Conservation (phyloP, 768 basidiomycete species). For the Cantharellus anzutake region DNA sequence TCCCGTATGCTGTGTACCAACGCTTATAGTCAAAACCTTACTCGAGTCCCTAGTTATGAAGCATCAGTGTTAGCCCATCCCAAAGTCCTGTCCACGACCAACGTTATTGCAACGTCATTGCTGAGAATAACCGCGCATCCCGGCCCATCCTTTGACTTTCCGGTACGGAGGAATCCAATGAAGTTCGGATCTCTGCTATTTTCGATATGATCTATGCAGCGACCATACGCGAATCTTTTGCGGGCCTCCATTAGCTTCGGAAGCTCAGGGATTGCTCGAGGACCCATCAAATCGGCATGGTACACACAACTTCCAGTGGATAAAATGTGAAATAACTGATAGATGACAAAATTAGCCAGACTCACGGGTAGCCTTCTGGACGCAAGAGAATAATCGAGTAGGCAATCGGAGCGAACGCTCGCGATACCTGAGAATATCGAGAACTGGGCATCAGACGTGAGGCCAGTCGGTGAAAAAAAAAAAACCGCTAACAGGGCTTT, state of each 20-base stretch:
- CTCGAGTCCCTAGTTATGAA: too few relatives aligned
- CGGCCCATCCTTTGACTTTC: conserved; percentile 15
- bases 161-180: conserved; percentile 59
- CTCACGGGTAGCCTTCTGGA: conserved; percentile 53
- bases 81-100: too few relatives aligned
- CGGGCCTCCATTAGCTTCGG: conserved; percentile 38
- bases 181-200: conserved; percentile 28
- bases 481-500: conserved; percentile 51
- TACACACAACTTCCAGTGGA: conserved; percentile 48
- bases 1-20: too few relatives aligned
- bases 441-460: background rate
- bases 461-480: too few relatives aligned
- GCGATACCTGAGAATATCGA: conserved; percentile 31
- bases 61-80: too few relatives aligned
- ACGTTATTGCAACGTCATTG: background rate
- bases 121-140: background rate
- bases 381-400: conserved; percentile 66
- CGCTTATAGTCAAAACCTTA: too few relatives aligned
- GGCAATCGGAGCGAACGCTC: conserved; percentile 60
- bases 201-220: conserved; percentile 37
- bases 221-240: conserved; percentile 47
- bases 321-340: background rate
- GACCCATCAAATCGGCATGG: conserved; percentile 54
- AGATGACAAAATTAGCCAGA: conserved; percentile 7
- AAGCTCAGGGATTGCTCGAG: conserved; percentile 31